phyloP scores from a whole-genome alignment of 768 basidiomycete genomes.

The Rhodotorula kratochvilovae region DNA sequence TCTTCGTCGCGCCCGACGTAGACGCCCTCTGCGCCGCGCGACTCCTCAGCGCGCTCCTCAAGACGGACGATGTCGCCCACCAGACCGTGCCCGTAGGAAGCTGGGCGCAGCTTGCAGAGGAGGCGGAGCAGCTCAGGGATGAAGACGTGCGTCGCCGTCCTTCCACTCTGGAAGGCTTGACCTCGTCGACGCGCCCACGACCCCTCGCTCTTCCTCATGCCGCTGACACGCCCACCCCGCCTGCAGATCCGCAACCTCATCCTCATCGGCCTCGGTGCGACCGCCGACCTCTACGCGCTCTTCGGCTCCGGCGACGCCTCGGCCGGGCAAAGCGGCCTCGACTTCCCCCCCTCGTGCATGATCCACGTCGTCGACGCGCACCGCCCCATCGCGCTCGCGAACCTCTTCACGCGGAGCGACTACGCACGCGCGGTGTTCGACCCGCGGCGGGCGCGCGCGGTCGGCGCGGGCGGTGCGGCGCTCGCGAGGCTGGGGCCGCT shows the following conservation, averaged over 20 bases:
- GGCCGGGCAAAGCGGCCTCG: conserved; percentile 50
- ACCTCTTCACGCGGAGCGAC: conserved; percentile 59
- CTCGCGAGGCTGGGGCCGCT: neutral
- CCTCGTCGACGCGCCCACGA: neutral
- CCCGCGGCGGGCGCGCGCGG: conserved; percentile 4
- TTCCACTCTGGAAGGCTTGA: too few relatives aligned
- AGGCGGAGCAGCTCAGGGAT: conserved; percentile 62
- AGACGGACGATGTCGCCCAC: conserved; percentile 89
- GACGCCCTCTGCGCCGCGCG: conserved; percentile 86
- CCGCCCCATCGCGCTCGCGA: conserved; percentile 81
- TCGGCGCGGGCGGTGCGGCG: conserved; percentile 51
- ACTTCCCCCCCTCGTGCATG: conserved; percentile 59
- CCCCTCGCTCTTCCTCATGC: neutral
- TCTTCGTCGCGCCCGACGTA: conserved; percentile 82
- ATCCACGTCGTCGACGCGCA: conserved; percentile 94
- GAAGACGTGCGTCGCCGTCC: conserved; percentile 51
- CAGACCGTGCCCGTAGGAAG: conserved; percentile 84
- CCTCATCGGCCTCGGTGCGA: conserved; percentile 84
- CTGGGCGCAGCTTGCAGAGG: conserved; percentile 65
- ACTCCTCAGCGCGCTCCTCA: conserved; percentile 83
- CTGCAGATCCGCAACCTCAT: conserved; percentile 83
- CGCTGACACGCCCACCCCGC: too few relatives aligned
- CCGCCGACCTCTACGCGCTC: conserved; percentile 70
- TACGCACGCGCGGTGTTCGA: conserved; percentile 42
- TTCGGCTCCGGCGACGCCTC: conserved; percentile 43